Evolutionary conservation across 179 eudicot species (phyloP).

Genomic region (Silene noctiflora): DNA sequence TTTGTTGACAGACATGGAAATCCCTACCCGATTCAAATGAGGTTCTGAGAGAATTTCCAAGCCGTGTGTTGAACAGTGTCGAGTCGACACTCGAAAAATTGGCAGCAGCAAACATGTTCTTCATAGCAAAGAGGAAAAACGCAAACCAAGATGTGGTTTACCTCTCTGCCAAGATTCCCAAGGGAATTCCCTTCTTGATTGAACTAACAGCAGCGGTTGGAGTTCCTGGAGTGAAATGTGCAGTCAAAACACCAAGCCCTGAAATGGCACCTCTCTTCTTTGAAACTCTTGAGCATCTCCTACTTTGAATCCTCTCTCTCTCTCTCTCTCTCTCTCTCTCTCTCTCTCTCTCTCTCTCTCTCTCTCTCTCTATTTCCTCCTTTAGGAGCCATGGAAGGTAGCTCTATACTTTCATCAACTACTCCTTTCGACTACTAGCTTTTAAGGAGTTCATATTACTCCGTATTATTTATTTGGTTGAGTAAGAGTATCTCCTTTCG

Average conservation of each 20-base stretch:
- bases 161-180: conserved; percentile 87
- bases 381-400: conserved; percentile 4
- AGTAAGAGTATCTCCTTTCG: background rate
- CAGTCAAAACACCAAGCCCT: conserved; percentile 82
- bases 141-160: conserved; percentile 87
- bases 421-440: background rate
- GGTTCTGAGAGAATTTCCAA: conserved; percentile 75
- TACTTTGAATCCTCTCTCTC: conserved; percentile 33
- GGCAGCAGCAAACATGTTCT: conserved; percentile 82
- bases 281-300: conserved; percentile 69
- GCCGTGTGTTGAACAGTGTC: conserved; percentile 58
- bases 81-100: conserved; percentile 71
- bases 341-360: no score
- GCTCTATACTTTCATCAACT: background rate
- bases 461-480: background rate
- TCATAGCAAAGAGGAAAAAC: conserved; percentile 90
- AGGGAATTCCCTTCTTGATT: conserved; percentile 81
- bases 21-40: conserved; percentile 97
- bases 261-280: conserved; percentile 96
- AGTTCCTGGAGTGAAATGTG: conserved; percentile 80
- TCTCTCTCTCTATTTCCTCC: background rate
- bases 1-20: conserved; percentile 77
- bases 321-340: no score
- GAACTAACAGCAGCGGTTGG: conserved; percentile 80
- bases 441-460: background rate